Evolutionary conservation across 495 filamentous ascomycete species (phyloP).

Genomic region (Aspergillus incahuasiensis): DNA sequence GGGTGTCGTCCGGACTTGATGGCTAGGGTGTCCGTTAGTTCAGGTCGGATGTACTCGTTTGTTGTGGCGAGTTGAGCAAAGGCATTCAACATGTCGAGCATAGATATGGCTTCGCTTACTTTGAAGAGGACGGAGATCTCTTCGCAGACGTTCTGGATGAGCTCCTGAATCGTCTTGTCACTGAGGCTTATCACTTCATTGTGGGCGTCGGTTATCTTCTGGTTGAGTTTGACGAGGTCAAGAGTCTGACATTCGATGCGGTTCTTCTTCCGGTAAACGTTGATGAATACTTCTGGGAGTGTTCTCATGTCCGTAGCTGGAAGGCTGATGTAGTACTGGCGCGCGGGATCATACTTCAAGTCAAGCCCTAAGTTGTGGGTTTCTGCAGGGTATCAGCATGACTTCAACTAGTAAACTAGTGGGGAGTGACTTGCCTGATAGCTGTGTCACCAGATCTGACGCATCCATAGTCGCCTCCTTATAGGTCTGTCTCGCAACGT

Average conservation of each 20-base stretch:
- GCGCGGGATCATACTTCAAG: slow-evolving; percentile 67
- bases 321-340: slow-evolving; percentile 79
- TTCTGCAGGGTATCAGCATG: slow-evolving; percentile 39
- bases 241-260: slow-evolving; percentile 82
- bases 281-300: slow-evolving; percentile 72
- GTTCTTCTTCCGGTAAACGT: slow-evolving; percentile 65
- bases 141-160: slow-evolving; percentile 61
- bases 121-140: slow-evolving; percentile 69
- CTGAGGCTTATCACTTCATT: slow-evolving; percentile 78
- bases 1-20: slow-evolving; percentile 82
- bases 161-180: slow-evolving; percentile 58
- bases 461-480: slow-evolving; percentile 79
- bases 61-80: slow-evolving; percentile 76
- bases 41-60: slow-evolving; percentile 76
- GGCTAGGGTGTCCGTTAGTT: slow-evolving; percentile 67
- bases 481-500: slow-evolving; percentile 81
- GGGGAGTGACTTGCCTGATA: slow-evolving; percentile 45
- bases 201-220: slow-evolving; percentile 70
- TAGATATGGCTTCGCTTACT: slow-evolving; percentile 79
- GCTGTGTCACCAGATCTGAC: slow-evolving; percentile 59
- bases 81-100: slow-evolving; percentile 84
- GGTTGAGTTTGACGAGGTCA: slow-evolving; percentile 71
- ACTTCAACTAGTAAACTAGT: not conserved
- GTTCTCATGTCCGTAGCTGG: slow-evolving; percentile 55
- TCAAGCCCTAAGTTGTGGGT: slow-evolving; percentile 57